Percentiles rank a stretch among this genome's conserved stretches.
These are phyloP conservation scores for Ilyonectria sp. DNA, from an alignment of 2,329 filamentous ascomycete species.

Conservation along the genomic window DNA sequence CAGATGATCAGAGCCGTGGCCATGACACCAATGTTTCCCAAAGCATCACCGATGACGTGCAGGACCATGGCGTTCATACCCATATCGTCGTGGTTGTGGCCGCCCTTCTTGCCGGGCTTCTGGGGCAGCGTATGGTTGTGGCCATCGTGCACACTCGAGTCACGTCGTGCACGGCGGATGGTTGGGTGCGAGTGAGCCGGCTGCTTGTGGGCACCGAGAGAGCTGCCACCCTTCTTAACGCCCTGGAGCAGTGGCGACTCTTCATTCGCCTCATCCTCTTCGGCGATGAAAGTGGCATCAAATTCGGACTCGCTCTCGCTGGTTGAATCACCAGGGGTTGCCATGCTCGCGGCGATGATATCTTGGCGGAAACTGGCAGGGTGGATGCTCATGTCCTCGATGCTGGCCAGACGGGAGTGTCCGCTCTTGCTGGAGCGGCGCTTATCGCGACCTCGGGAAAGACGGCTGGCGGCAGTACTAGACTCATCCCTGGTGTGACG, in stretches of 20 bases:
- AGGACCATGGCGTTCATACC: conserved; percentile 93
- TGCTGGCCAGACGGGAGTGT: conserved; percentile 73
- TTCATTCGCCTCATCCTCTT: conserved; percentile 61
- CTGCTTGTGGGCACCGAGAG: conserved; percentile 42
- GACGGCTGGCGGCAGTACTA: conserved; percentile 49
- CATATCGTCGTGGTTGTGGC: conserved; percentile 88
- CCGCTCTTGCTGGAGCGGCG: conserved; percentile 65
- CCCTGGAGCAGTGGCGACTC: conserved; percentile 64
- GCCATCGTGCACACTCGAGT: conserved; percentile 73
- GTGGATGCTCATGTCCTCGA: conserved; percentile 86
- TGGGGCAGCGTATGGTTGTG: conserved; percentile 89
- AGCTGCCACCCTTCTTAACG: conserved; percentile 50
- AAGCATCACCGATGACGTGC: conserved; percentile 84
- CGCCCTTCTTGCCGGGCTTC: conserved; percentile 71
- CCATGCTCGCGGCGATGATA: conserved; percentile 86
- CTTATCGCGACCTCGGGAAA: conserved; percentile 58
- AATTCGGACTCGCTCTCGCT: conserved; percentile 70
- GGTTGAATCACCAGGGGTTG: conserved; percentile 64
- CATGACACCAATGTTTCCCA: conserved; percentile 91
- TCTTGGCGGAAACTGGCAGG: conserved; percentile 92
- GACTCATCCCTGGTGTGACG: conserved; percentile 46
- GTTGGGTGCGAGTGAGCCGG: conserved; percentile 40
- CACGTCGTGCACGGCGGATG: conserved; percentile 55
- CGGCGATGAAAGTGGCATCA: conserved; percentile 58
- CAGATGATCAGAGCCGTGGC: conserved; percentile 89